Percentiles rank a stretch among this genome's conserved stretches.
Evolutionary conservation across 2,329 filamentous ascomycete species (phyloP).

Genomic region (Aquanectria penicillioides): DNA sequence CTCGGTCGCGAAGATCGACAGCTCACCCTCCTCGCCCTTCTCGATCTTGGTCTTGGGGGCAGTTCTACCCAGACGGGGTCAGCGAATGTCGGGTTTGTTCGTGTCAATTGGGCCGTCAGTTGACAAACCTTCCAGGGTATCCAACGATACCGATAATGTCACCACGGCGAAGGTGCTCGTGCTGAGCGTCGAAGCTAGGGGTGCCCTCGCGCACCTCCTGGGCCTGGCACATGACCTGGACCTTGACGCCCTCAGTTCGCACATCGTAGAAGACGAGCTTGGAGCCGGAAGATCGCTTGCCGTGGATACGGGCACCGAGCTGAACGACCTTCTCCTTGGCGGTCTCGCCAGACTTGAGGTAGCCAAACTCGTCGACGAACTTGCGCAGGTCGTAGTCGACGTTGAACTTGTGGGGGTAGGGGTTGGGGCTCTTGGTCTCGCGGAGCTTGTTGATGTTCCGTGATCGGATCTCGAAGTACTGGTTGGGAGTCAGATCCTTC

Average conservation of each 20-base stretch:
- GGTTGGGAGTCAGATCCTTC: conserved; percentile 67
- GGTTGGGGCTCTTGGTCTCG: conserved; percentile 51
- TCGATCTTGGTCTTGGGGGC: conserved; percentile 89
- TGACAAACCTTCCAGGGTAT: conserved; percentile 41
- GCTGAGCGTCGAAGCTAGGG: conserved; percentile 82
- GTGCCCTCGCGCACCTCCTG: conserved; percentile 77
- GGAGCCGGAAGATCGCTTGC: conserved; percentile 81
- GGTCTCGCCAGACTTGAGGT: conserved; percentile 88
- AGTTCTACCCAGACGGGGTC: conserved; percentile 67
- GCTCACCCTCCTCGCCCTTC: conserved; percentile 78
- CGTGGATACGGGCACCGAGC: conserved; percentile 88
- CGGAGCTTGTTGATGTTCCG: conserved; percentile 69
- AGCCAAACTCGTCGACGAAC: conserved; percentile 80
- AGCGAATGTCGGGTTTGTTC: background rate
- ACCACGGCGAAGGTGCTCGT: conserved; percentile 87
- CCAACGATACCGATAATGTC: conserved; percentile 79
- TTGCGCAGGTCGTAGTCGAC: conserved; percentile 84
- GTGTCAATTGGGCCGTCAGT: background rate
- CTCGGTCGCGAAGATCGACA: conserved; percentile 92
- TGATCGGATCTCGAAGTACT: conserved; percentile 96
- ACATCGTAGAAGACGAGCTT: conserved; percentile 92
- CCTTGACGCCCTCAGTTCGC: conserved; percentile 64
- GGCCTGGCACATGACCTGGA: conserved; percentile 93
- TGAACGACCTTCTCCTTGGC: conserved; percentile 79
- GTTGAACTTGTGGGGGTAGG: conserved; percentile 91